These are phyloP conservation scores for Protomyces gravidus DNA, from an alignment of 1,139 yeast genomes.

Conservation along the genomic window DNA sequence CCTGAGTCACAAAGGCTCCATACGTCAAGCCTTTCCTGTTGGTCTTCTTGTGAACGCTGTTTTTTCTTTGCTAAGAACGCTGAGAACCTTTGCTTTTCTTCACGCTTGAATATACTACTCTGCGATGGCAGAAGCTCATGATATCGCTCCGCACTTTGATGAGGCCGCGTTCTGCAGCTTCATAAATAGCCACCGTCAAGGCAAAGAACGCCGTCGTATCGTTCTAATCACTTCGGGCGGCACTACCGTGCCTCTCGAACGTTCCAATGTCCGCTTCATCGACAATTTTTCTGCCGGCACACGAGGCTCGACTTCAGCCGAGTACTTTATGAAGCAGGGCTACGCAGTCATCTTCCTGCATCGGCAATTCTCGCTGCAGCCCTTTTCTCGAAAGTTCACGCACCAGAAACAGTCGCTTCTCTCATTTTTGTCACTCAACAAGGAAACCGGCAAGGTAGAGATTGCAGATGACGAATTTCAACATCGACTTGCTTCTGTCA, in stretches of 20 bases:
- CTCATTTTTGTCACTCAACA: conserved; percentile 57
- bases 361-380: conserved; percentile 84
- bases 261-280: conserved; percentile 91
- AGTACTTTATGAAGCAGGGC: conserved; percentile 74
- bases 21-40: too few relatives aligned
- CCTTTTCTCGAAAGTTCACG: conserved; percentile 77
- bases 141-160: background rate
- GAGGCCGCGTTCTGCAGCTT: background rate
- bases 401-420: conserved; percentile 80
- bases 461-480: background rate
- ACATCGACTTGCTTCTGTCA: background rate
- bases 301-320: conserved; percentile 94
- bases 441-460: conserved; percentile 32
- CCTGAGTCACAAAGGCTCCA: too few relatives aligned
- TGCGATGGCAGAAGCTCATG: background rate
- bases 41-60: too few relatives aligned
- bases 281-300: conserved; percentile 98
- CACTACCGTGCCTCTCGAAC: conserved; percentile 94
- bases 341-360: conserved; percentile 90
- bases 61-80: too few relatives aligned
- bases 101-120: too few relatives aligned
- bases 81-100: too few relatives aligned
- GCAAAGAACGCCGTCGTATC: conserved; percentile 12
- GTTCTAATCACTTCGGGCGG: conserved; percentile 56
- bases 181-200: background rate